These are phyloP conservation scores for Ogataea nitratoaversa DNA, from an alignment of 805 yeast genomes.

Conservation along the genomic window DNA sequence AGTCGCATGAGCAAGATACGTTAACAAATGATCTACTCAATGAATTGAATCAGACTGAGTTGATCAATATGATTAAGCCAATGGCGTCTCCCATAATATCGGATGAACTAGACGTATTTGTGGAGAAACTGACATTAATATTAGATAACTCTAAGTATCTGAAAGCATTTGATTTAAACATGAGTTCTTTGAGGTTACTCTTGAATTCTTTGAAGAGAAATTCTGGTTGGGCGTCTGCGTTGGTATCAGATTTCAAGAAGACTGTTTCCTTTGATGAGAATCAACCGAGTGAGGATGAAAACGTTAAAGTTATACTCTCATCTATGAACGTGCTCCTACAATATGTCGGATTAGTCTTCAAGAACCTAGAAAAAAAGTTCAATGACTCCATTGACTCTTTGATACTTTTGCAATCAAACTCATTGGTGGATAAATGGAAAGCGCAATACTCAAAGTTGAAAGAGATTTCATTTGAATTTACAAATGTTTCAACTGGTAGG, in stretches of 20 bases:
- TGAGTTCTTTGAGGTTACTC: slow-evolving; percentile 32
- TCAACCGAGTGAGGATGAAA: slow-evolving; percentile 23
- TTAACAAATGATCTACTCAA: slow-evolving; percentile 19
- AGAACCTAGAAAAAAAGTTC: slow-evolving; percentile 37
- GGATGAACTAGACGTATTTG: slow-evolving; percentile 19
- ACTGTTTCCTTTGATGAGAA: slow-evolving; percentile 20
- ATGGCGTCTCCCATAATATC: slow-evolving; percentile 28
- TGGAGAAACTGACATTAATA: slow-evolving; percentile 12
- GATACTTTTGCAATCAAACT: slow-evolving; percentile 36
- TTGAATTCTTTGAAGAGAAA: slow-evolving; percentile 35
- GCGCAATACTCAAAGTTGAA: slow-evolving; percentile 27
- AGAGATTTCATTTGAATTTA: slow-evolving; percentile 23
- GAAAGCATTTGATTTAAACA: slow-evolving; percentile 31
- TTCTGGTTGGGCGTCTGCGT: slow-evolving; percentile 36
- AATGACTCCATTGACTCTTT: slow-evolving; percentile 31
- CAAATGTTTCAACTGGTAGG: slow-evolving; percentile 9
- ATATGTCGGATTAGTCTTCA: slow-evolving; percentile 43
- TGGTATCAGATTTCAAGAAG: slow-evolving; percentile 32
- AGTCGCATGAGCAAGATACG: slow-evolving; percentile 10
- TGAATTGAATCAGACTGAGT: slow-evolving; percentile 23
- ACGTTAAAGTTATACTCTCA: slow-evolving; percentile 43
- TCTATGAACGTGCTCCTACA: slow-evolving; percentile 48
- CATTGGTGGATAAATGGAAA: slow-evolving; percentile 41
- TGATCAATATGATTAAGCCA: slow-evolving; percentile 31
- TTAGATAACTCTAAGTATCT: slow-evolving; percentile 13